phyloP scores from a whole-genome alignment of 2,329 filamentous ascomycete species.

The Neofusicoccum umdonicola region DNA sequence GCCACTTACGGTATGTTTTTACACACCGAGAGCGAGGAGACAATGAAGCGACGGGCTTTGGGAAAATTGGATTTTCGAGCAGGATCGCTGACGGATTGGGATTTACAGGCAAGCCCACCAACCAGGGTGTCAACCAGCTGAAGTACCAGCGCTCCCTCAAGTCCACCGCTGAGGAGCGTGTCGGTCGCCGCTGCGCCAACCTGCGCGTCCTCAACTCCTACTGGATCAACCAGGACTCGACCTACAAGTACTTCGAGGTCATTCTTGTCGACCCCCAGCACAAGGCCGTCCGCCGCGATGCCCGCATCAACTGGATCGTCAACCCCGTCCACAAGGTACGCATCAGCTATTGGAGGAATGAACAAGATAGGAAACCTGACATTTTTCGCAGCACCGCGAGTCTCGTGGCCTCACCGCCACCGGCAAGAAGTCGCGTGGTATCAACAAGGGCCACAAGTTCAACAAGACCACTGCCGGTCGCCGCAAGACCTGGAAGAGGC shows the following conservation, averaged over 20 bases:
- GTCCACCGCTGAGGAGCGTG: conserved; percentile 98
- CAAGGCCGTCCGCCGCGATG: conserved; percentile 99
- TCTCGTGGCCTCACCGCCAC: conserved; percentile 93
- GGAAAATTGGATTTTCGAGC: neutral
- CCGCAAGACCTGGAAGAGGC: conserved; percentile 99
- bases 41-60: neutral
- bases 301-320: conserved; percentile 99
- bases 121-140: conserved; percentile 99
- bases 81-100: conserved; percentile 22
- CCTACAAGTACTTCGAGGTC: conserved; percentile 99
- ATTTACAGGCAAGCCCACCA: conserved; percentile 92
- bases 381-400: conserved; percentile 81
- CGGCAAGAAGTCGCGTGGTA: conserved; percentile 98
- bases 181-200: conserved; percentile 98
- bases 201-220: conserved; percentile 99
- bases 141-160: conserved; percentile 99
- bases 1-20: conserved; percentile 81
- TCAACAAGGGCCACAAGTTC: conserved; percentile 99
- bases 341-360: neutral
- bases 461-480: conserved; percentile 96
- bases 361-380: neutral
- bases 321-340: conserved; percentile 92
- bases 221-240: conserved; percentile 99
- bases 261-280: conserved; percentile 99
- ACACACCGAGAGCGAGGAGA: neutral